These are phyloP conservation scores for Cryphonectria radicalis DNA, from an alignment of 2,329 filamentous ascomycete genomes.

Conservation along the genomic window DNA sequence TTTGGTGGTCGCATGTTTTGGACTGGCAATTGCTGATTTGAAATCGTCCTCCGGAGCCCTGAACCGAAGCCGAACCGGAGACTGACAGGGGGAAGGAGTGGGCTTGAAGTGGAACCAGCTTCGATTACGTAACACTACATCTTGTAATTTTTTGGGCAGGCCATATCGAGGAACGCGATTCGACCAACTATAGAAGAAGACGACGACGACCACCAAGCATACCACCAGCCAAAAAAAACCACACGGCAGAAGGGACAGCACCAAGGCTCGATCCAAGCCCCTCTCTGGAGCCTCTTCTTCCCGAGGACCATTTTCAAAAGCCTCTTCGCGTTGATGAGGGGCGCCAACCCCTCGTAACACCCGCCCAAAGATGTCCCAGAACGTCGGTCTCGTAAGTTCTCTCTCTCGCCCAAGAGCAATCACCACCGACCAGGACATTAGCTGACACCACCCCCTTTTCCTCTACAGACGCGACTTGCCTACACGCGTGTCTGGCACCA, in stretches of 20 bases:
- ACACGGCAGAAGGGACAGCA: not conserved
- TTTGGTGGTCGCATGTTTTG: conserved; percentile 18
- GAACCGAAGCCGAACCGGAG: conserved; percentile 12
- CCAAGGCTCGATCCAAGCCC: not conserved
- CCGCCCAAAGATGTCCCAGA: conserved; percentile 71
- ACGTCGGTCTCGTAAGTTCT: conserved; percentile 70
- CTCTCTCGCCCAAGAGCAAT: conserved; percentile 3
- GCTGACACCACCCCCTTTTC: conserved; percentile 16
- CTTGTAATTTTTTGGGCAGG: conserved; percentile 24
- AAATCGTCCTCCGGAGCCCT: conserved; percentile 25
- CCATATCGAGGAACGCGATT: conserved; percentile 9
- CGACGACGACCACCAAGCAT: not conserved
- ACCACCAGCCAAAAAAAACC: not conserved
- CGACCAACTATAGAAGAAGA: not conserved
- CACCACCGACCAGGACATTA: not conserved
- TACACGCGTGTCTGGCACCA: conserved; percentile 97
- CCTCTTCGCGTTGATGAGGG: conserved; percentile 36
- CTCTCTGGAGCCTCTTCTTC: not conserved
- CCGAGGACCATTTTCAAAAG: not conserved
- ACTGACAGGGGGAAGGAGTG: conserved; percentile 21
- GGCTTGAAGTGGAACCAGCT: conserved; percentile 24
- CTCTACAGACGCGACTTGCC: conserved; percentile 81
- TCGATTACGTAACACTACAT: conserved; percentile 26
- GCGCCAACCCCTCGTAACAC: conserved; percentile 37
- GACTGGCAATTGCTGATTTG: conserved; percentile 27